phyloP scores from a whole-genome alignment of 2,329 filamentous ascomycete genomes.

The Alternaria triticina region DNA sequence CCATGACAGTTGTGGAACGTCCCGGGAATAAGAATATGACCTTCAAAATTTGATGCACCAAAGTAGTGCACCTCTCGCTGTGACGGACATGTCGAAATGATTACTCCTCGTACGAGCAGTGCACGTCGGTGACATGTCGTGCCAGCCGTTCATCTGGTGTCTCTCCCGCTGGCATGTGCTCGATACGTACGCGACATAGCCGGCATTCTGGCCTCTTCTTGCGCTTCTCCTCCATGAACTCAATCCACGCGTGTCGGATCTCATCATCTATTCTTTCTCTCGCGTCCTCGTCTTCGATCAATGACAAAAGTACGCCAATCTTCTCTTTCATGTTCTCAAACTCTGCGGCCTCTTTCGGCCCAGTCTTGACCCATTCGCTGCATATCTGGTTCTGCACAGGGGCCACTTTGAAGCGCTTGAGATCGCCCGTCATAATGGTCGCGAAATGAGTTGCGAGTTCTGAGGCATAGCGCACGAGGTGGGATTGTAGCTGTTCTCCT shows the following conservation, averaged over 20 bases:
- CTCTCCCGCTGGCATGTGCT: slow-evolving; percentile 3
- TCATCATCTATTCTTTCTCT: slow-evolving; percentile 5
- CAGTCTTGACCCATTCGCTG: background rate
- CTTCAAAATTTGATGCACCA: background rate
- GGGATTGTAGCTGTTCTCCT: background rate
- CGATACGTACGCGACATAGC: slow-evolving; percentile 7
- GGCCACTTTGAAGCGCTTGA: slow-evolving; percentile 4
- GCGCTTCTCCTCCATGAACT: slow-evolving; percentile 5
- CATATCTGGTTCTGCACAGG: slow-evolving; percentile 4
- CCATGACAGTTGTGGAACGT: background rate
- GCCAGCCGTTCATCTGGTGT: slow-evolving; percentile 4
- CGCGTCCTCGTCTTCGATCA: background rate
- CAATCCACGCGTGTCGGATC: slow-evolving; percentile 5
- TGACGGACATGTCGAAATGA: background rate
- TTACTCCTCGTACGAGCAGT: background rate
- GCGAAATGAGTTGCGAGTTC: slow-evolving; percentile 6
- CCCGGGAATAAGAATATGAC: background rate
- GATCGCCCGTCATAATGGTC: background rate
- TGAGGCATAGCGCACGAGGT: background rate
- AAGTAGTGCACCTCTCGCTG: background rate
- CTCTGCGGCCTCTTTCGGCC: background rate
- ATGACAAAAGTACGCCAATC: background rate
- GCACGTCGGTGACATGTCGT: slow-evolving; percentile 2
- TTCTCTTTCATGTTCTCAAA: slow-evolving; percentile 10
- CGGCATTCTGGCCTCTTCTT: slow-evolving; percentile 11